Base-by-base conservation (phyloP, 1,284 basidiomycete species). In the Sporisorium scitamineum region DNA sequence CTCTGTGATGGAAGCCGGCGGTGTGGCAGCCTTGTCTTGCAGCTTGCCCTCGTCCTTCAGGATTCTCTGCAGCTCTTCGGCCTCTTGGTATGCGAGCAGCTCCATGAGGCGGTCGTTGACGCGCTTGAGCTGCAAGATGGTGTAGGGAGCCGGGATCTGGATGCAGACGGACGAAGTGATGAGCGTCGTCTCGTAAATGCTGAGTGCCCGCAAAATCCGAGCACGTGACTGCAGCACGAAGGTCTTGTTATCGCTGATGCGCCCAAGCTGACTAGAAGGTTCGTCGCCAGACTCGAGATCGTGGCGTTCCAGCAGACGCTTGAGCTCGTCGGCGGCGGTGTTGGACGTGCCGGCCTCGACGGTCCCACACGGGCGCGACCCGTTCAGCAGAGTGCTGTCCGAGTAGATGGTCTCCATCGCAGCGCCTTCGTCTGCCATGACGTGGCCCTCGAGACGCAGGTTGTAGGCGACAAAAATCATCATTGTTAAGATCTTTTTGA, bases 401-500 rank as follows among this genome's bases (percentile, higher is more conserved):
- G 65, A 69, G 55, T 77, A 62, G 61, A 81, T 64, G 24, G 64
- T 69, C 44, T 77, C 68, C 66, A 81, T 64, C 13, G 61, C 58
- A 22, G 81, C 73, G 8, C 79, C 80, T 34, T 93, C 94, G 85
- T 99, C 96, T 84, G 93, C 94, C 91, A 95, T 96, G 20, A 99
- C 88, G 82, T 94, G 92, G 0, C 93, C 94, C 87, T 99, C 97
- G 78, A 98, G 89, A 84, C 95, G 94, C 82, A 98, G 87, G 83
- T 97, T 95, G 80, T 89, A 88, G 16, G 94, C 95, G 67, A 96
- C 92, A 84, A 97, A 93, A 1, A 92, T 91, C 86, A 98, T 90
- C 87, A 97, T 94, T 41, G 93, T 89, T 22, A 95, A 92, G 59
- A 99, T 92, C 81, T 92, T 92, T 88, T 99, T 99, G 84, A 99